Evolutionary conservation across 257 asterid genomes (phyloP).

Genomic region (Apocynum venetum): DNA sequence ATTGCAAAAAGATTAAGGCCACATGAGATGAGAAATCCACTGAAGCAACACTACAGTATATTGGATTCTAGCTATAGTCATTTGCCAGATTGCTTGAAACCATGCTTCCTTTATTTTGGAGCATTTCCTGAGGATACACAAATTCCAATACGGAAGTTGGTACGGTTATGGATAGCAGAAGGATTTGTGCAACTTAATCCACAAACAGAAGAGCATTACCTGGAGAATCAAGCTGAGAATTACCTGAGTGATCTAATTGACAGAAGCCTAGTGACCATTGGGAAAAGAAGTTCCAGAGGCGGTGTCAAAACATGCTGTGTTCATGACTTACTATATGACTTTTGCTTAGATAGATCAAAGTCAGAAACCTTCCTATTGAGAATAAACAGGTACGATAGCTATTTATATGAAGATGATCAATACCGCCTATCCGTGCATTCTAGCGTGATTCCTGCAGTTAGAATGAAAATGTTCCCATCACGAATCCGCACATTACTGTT

Average conservation of each 20-base stretch:
- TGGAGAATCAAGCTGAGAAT: background rate
- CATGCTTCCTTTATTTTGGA: slow-evolving; percentile 20
- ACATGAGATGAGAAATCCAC: background rate
- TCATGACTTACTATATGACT: slow-evolving; percentile 2
- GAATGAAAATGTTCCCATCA: background rate
- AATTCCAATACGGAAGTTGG: slow-evolving; percentile 14
- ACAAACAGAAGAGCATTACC: background rate
- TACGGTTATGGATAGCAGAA: slow-evolving; percentile 17
- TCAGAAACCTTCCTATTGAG: background rate
- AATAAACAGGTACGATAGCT: too few relatives aligned
- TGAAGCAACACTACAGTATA: background rate
- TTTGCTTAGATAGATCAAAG: background rate
- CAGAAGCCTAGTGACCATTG: background rate
- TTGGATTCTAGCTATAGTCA: background rate
- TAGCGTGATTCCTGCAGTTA: too few relatives aligned
- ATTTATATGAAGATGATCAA: too few relatives aligned
- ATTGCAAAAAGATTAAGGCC: slow-evolving; percentile 3
- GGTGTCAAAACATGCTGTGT: background rate
- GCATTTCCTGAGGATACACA: slow-evolving; percentile 9
- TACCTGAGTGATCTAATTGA: background rate
- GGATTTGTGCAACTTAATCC: slow-evolving; percentile 6
- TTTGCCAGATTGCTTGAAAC: slow-evolving; percentile 13
- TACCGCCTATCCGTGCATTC: background rate
- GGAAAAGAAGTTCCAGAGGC: background rate
- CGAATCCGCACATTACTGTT: background rate